Base-by-base conservation (phyloP, 768 basidiomycete species). In the Trametes cubensis region DNA sequence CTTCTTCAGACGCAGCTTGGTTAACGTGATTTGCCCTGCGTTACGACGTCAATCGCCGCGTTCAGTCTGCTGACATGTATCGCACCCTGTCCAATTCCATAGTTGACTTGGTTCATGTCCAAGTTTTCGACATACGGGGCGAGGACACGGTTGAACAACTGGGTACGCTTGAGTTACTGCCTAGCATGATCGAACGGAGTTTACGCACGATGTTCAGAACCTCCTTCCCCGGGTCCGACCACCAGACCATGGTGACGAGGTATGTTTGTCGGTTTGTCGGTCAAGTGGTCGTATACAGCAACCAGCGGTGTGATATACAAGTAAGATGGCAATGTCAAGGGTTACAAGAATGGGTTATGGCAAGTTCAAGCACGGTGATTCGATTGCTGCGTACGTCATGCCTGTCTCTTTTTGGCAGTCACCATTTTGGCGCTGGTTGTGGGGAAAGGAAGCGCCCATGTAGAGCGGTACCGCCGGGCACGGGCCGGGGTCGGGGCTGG, bases 91-190 rank as follows among this genome's bases (percentile, higher is more conserved):
- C 84, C 90, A 66, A 96, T 90, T 17, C 92, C 94, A 80, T 96
- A 89, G 71, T 95, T 95, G 51, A 98, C 90, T 75, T 95, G 93
- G 72, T 93, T 90, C 73, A 94, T 84, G 74, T 98, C 95, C 73
- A 99, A 78, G 72, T 98, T 96, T 79, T 95, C 94, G 66, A 98
- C 90, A 83, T 98, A 98, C 0, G 94, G 95, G 26, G 92, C 92
- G 51, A 97, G 85, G 65, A 95, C 90, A 66, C 90, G 86, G 74
- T 95, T 95, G 78, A 97, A 91, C 67, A 94, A 73, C 91, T 86
- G 61, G 17, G 50, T 42, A 11, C 25, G 17, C 18, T 39, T 54
- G n/a, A 54, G 42, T 51, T 23, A 21, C 3, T n/a, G 40, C 34
- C 46, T 20, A 18, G 48, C 44, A 41, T 50, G 30, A 44, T 54